phyloP scores from a whole-genome alignment of 106 monocot species.

The Acorus calamus region DNA sequence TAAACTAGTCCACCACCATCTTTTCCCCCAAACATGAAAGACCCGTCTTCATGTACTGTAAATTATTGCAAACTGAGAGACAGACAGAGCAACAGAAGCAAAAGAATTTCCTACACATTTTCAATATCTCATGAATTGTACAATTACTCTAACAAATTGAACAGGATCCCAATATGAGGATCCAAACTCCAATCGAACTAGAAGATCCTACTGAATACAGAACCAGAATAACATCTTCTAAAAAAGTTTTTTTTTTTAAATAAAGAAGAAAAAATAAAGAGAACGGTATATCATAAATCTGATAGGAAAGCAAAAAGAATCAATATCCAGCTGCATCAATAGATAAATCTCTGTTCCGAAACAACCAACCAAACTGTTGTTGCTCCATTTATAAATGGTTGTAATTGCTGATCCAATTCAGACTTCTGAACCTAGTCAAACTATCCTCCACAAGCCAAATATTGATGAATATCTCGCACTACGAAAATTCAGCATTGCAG shows the following conservation, averaged over 20 bases:
- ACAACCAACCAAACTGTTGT: not conserved
- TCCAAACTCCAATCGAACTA: slow-evolving; percentile 6
- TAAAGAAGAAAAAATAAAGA: too few relatives aligned
- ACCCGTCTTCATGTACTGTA: too few relatives aligned
- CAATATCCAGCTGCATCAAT: not conserved
- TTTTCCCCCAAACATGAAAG: too few relatives aligned
- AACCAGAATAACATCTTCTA: not conserved
- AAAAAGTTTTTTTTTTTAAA: too few relatives aligned
- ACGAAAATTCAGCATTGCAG: too few relatives aligned
- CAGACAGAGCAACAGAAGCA: not conserved
- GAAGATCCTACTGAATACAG: slow-evolving; percentile 5
- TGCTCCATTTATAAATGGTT: not conserved
- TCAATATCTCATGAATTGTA: slow-evolving; percentile 27
- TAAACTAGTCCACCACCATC: too few relatives aligned
- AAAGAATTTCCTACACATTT: slow-evolving; percentile 54
- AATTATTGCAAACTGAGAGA: too few relatives aligned
- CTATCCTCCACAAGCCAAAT: too few relatives aligned
- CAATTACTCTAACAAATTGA: slow-evolving; percentile 18
- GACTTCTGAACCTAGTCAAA: too few relatives aligned
- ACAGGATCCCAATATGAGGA: slow-evolving; percentile 2
- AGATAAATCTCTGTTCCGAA: not conserved
- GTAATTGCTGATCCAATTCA: too few relatives aligned
- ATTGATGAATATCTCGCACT: too few relatives aligned
- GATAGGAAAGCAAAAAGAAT: not conserved
- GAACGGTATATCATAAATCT: too few relatives aligned